Evolutionary conservation across 441 rosid species (phyloP).

Genomic region (Omphalea diandra): DNA sequence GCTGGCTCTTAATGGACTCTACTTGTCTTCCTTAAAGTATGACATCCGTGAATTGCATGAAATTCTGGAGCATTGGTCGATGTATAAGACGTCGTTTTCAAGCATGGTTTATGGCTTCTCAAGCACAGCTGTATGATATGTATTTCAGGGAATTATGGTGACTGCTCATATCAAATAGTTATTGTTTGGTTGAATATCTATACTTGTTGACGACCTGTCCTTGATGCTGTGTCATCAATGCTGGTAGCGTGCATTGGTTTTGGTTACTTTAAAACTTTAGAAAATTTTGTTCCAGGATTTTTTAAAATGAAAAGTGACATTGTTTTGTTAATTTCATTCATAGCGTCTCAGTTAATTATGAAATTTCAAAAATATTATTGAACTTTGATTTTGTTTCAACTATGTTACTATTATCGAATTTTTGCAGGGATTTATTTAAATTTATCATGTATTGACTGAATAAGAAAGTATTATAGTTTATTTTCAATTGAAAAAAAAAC

Average conservation of each 20-base stretch:
- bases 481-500: too few species aligned
- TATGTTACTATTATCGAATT: too few species aligned
- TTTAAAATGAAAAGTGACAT: background rate
- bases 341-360: too few species aligned
- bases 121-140: conserved; percentile 27
- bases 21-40: conserved; percentile 21
- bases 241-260: conserved; percentile 2
- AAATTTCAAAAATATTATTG: too few species aligned
- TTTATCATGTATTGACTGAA: too few species aligned
- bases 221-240: background rate
- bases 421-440: too few species aligned
- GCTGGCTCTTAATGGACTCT: conserved; percentile 29
- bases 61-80: conserved; percentile 23
- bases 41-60: conserved; percentile 27
- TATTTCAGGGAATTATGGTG: conserved; percentile 2
- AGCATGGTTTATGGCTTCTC: conserved; percentile 21
- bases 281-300: background rate
- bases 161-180: background rate
- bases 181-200: conserved; percentile 2
- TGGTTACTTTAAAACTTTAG: conserved; percentile 5
- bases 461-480: too few species aligned
- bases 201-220: background rate
- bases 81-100: conserved; percentile 22
- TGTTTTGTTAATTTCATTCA: background rate
- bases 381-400: too few species aligned